A percentile compares a stretch with the other conserved stretches of the same genome.
Conservation (phyloP, 768 basidiomycete genomes). For the Suillus luteus region DNA sequence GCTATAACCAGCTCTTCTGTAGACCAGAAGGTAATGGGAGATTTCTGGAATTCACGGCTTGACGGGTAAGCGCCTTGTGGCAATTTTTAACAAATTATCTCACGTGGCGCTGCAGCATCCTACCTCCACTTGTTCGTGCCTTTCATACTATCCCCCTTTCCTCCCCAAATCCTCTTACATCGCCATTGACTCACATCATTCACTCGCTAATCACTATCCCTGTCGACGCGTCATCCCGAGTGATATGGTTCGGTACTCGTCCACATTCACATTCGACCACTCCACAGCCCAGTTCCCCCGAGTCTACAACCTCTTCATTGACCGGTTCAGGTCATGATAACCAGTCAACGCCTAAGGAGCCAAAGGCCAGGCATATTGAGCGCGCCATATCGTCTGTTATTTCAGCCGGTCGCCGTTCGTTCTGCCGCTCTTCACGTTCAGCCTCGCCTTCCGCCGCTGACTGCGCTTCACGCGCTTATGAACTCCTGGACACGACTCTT, state of each 20-base stretch:
- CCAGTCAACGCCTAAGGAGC: constrained; percentile 21
- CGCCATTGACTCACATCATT: constrained; percentile 80
- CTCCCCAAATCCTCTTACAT: constrained; percentile 61
- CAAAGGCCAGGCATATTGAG: constrained; percentile 27
- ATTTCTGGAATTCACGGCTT: constrained; percentile 73
- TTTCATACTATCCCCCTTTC: constrained; percentile 68
- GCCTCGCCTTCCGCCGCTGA: constrained; percentile 39
- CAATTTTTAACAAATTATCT: constrained; percentile 3
- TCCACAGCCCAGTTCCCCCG: constrained; percentile 38
- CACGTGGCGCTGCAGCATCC: constrained; percentile 48
- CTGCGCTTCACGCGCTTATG: constrained; percentile 63
- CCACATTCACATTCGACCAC: constrained; percentile 36
- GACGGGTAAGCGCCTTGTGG: constrained; percentile 55
- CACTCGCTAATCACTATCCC: constrained; percentile 84
- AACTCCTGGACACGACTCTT: constrained; percentile 63
- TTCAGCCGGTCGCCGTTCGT: constrained; percentile 32
- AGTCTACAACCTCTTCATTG: constrained; percentile 10
- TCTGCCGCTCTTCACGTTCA: constrained; percentile 47
- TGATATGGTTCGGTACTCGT: constrained; percentile 61
- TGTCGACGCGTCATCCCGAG: constrained; percentile 53
- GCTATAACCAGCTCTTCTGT: constrained; percentile 17
- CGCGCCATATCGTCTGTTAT: constrained; percentile 30
- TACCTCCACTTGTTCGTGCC: constrained; percentile 69
- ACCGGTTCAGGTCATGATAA: background rate
- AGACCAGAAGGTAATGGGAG: constrained; percentile 59